phyloP scores from a whole-genome alignment of 192 early-diverging fungal species.

The Backusella liffmaniae region DNA sequence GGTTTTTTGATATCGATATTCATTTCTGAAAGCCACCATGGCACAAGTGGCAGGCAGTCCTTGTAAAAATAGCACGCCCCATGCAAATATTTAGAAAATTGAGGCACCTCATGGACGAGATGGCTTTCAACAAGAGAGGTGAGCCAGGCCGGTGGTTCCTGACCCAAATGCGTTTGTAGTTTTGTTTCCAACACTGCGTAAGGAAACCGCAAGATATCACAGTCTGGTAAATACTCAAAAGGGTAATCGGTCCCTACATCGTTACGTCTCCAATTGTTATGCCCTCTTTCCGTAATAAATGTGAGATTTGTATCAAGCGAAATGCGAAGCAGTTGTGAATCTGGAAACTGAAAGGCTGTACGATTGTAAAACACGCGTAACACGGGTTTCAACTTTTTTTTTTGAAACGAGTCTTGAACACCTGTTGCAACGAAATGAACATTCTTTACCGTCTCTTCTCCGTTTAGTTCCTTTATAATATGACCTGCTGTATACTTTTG shows the following conservation, averaged over 20 bases:
- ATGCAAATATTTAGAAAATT: slow-evolving; percentile 87
- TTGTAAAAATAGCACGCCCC: slow-evolving; percentile 31
- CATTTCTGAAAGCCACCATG: slow-evolving; percentile 41
- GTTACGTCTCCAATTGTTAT: slow-evolving; percentile 73
- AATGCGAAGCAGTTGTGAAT: slow-evolving; percentile 80
- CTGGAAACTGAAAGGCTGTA: slow-evolving; percentile 88
- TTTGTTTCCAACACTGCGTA: slow-evolving; percentile 81
- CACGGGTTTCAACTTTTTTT: slow-evolving; percentile 63
- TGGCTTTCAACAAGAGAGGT: slow-evolving; percentile 68
- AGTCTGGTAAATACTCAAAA: slow-evolving; percentile 68
- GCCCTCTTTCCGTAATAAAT: slow-evolving; percentile 77
- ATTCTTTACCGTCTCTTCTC: slow-evolving; percentile 59
- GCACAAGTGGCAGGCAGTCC: slow-evolving; percentile 10
- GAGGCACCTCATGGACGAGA: slow-evolving; percentile 77
- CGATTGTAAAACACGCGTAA: slow-evolving; percentile 86
- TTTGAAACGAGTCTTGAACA: slow-evolving; percentile 54
- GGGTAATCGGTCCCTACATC: slow-evolving; percentile 73
- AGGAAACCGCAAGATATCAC: slow-evolving; percentile 77
- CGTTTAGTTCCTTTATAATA: slow-evolving; percentile 63
- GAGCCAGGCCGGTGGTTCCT: slow-evolving; percentile 78
- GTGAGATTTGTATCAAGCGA: slow-evolving; percentile 85
- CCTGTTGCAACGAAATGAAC: slow-evolving; percentile 58
- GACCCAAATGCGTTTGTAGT: slow-evolving; percentile 39
- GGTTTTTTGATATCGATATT: slow-evolving; percentile 45
- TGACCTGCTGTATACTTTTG: slow-evolving; percentile 61